A percentile compares a stretch with the other conserved stretches of the same genome.
Conservation (phyloP, 371 early-diverging fungal species). For the Mortierella sp. region DNA sequence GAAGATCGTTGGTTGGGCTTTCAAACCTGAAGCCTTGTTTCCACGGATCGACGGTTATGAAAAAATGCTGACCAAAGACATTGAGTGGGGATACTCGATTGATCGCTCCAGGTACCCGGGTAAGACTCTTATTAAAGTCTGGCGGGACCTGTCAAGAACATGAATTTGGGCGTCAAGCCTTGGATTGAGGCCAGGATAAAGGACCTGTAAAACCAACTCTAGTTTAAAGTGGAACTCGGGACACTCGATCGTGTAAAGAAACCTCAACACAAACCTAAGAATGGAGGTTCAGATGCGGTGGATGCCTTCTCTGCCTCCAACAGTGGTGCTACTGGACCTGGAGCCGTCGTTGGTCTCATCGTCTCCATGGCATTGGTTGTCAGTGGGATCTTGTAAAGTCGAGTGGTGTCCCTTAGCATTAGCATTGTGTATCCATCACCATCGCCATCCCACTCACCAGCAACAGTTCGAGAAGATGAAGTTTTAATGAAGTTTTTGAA, state of each 20-base stretch:
- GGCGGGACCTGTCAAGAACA: slow-evolving; percentile 2
- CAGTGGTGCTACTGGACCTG: too few relatives aligned
- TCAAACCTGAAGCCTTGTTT: slow-evolving; percentile 19
- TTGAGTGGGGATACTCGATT: slow-evolving; percentile 12
- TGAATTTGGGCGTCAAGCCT: slow-evolving; percentile 47
- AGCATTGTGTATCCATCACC: too few relatives aligned
- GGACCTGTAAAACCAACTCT: slow-evolving; percentile 6
- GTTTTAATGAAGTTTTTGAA: too few relatives aligned
- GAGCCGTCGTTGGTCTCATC: too few relatives aligned
- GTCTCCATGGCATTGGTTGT: too few relatives aligned
- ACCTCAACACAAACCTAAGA: background rate
- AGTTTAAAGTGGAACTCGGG: slow-evolving; percentile 13
- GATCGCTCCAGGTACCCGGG: slow-evolving; percentile 11
- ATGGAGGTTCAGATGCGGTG: slow-evolving; percentile 5
- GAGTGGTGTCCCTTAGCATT: too few relatives aligned
- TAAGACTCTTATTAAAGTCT: slow-evolving; percentile 14
- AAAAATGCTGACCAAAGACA: slow-evolving; percentile 31
- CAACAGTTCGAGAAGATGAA: too few relatives aligned
- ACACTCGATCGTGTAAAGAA: slow-evolving; percentile 15
- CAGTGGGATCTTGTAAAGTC: too few relatives aligned
- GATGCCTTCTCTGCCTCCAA: background rate
- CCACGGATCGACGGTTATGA: slow-evolving; percentile 56
- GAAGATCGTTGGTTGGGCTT: slow-evolving; percentile 16
- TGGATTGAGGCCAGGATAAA: slow-evolving; percentile 15
- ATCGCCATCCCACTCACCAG: too few relatives aligned